Evolutionary conservation across 257 asterid species (phyloP).

Genomic region (Orobanche coerulescens): DNA sequence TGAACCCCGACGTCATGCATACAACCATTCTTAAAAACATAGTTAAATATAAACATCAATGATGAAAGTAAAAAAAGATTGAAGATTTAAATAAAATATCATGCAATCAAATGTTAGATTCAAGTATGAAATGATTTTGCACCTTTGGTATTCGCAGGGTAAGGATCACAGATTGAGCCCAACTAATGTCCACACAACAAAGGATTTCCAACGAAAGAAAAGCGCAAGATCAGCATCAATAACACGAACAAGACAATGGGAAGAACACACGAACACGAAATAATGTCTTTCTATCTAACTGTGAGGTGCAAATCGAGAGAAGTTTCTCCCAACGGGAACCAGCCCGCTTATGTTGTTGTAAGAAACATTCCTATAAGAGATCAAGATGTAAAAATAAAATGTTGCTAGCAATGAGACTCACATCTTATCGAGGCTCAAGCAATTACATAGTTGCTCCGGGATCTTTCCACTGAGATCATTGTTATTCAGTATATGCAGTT

Average conservation of each 20-base stretch:
- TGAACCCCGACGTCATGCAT: constrained; percentile 56
- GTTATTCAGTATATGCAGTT: constrained; percentile 38
- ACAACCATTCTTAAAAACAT: constrained; percentile 59
- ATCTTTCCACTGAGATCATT: constrained; percentile 65
- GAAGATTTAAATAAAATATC: too few species aligned
- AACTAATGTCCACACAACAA: constrained; percentile 81
- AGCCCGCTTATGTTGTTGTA: constrained; percentile 76
- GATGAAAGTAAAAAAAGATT: too few species aligned
- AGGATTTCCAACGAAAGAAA: constrained; percentile 59
- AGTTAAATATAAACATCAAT: too few species aligned
- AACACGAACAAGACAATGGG: too few species aligned
- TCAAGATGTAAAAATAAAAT: background rate
- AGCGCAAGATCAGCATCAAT: constrained; percentile 20
- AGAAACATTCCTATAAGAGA: constrained; percentile 55
- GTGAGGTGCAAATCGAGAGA: constrained; percentile 73
- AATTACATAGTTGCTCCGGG: constrained; percentile 72
- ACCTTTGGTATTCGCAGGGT: constrained; percentile 60
- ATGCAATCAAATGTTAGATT: too few species aligned
- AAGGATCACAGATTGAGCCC: constrained; percentile 77
- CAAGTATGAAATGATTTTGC: background rate
- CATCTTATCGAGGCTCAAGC: constrained; percentile 80
- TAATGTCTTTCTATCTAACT: constrained; percentile 58
- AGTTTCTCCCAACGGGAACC: constrained; percentile 64
- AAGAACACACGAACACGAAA: too few species aligned
- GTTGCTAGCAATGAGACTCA: constrained; percentile 34